phyloP scores from a whole-genome alignment of 139 green algal genomes.

The Tetradesmus obliquus region DNA sequence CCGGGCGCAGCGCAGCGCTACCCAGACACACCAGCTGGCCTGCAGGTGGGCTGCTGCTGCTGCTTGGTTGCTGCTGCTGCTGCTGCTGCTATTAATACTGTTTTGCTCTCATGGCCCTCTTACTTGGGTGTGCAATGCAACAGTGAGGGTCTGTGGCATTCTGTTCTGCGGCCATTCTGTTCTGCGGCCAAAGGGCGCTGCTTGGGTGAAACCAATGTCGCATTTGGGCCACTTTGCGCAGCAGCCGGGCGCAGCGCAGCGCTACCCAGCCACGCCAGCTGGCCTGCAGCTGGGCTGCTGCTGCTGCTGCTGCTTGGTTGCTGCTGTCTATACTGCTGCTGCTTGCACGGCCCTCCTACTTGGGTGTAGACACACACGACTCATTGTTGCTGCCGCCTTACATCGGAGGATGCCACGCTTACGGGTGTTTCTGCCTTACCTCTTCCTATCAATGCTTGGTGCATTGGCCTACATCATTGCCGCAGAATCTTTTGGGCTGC shows the following conservation, averaged over 20 bases:
- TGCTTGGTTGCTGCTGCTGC: neutral
- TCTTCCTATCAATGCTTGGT: no score
- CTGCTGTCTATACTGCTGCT: neutral
- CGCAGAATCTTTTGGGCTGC: neutral
- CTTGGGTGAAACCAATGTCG: no score
- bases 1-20: slow-evolving; percentile 54
- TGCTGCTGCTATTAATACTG: neutral
- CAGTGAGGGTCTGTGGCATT: no score
- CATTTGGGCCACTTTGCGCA: slow-evolving; percentile 77
- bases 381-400: neutral
- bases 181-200: no score
- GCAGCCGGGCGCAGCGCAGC: neutral
- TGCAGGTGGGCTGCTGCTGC: slow-evolving; percentile 64
- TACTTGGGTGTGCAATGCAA: no score
- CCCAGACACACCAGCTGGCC: slow-evolving; percentile 64
- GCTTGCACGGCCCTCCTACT: neutral
- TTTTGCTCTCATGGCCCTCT: no score
- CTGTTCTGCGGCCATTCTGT: no score
- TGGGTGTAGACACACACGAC: neutral
- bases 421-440: no score
- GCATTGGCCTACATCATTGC: no score
- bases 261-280: slow-evolving; percentile 71
- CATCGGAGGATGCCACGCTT: neutral
- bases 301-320: neutral
- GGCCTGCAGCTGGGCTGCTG: slow-evolving; percentile 69